phyloP scores from a whole-genome alignment of 768 basidiomycete species.

The Lactifluus piperatus region DNA sequence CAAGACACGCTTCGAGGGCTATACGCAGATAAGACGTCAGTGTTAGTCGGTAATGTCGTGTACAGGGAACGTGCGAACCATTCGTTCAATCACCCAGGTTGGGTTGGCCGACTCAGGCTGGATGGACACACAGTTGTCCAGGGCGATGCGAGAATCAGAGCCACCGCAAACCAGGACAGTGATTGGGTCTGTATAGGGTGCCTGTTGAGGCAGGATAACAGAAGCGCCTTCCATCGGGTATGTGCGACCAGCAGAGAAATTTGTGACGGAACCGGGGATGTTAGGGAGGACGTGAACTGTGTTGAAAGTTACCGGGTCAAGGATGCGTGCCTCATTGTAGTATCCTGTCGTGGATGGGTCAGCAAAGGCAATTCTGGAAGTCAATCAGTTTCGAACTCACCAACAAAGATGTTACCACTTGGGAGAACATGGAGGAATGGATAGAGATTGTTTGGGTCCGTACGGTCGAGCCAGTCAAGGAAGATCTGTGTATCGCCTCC shows the following conservation, averaged over 20 bases:
- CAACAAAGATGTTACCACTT: constrained; percentile 58
- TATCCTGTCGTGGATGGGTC: constrained; percentile 39
- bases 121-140: constrained; percentile 68
- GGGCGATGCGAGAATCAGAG: constrained; percentile 44
- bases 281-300: constrained; percentile 57
- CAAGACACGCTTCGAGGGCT: constrained; percentile 73
- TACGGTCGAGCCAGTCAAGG: constrained; percentile 59
- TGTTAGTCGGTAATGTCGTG: constrained; percentile 23
- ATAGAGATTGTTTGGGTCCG: constrained; percentile 75
- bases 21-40: not conserved
- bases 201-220: constrained; percentile 56
- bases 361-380: not conserved
- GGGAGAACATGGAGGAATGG: constrained; percentile 71
- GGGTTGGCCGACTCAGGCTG: constrained; percentile 53
- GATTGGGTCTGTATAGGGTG: constrained; percentile 70
- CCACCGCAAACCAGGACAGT: constrained; percentile 69
- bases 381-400: constrained; percentile 30
- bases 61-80: constrained; percentile 47
- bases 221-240: constrained; percentile 73
- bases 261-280: constrained; percentile 64
- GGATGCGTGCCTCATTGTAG: constrained; percentile 73
- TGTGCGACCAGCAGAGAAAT: constrained; percentile 63
- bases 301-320: constrained; percentile 56
- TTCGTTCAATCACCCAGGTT: constrained; percentile 67
- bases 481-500: constrained; percentile 55